Percentiles rank a stretch among this genome's conserved stretches.
Evolutionary conservation across 2,329 filamentous ascomycete species (phyloP).

Genomic region (Diaporthe batatas): DNA sequence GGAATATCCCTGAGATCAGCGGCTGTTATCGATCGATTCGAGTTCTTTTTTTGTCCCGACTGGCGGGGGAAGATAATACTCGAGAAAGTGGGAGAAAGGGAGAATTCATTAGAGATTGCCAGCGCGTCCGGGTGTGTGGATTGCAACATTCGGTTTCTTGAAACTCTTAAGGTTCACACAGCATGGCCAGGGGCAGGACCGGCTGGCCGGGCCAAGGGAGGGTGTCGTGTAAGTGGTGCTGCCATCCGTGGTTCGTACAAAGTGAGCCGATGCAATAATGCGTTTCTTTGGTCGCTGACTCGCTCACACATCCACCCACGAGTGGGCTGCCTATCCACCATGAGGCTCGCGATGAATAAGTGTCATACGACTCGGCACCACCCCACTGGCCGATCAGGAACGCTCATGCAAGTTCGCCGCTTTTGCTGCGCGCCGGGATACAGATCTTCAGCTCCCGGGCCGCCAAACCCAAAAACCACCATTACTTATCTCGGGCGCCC

Average conservation of each 20-base stretch:
- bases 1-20: conserved; percentile 18
- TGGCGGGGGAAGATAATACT: background rate
- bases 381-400: conserved; percentile 30
- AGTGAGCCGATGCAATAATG: background rate
- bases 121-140: background rate
- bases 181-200: background rate
- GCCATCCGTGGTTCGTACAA: background rate
- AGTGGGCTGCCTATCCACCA: conserved; percentile 2
- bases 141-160: conserved; percentile 11
- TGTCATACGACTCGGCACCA: conserved; percentile 24
- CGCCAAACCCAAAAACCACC: background rate
- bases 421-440: background rate
- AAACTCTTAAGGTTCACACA: conserved; percentile 13
- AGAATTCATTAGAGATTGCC: background rate
- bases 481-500: conserved; percentile 15
- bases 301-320: conserved; percentile 12
- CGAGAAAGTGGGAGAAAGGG: background rate
- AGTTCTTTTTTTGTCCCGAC: background rate
- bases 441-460: conserved; percentile 16
- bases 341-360: conserved; percentile 26
- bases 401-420: background rate
- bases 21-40: conserved; percentile 8
- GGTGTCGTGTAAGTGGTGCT: conserved; percentile 20
- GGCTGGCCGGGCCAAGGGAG: conserved; percentile 25
- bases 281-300: conserved; percentile 4